Conservation (phyloP, 2,329 filamentous ascomycete genomes). For the Colletotrichum sublineola region DNA sequence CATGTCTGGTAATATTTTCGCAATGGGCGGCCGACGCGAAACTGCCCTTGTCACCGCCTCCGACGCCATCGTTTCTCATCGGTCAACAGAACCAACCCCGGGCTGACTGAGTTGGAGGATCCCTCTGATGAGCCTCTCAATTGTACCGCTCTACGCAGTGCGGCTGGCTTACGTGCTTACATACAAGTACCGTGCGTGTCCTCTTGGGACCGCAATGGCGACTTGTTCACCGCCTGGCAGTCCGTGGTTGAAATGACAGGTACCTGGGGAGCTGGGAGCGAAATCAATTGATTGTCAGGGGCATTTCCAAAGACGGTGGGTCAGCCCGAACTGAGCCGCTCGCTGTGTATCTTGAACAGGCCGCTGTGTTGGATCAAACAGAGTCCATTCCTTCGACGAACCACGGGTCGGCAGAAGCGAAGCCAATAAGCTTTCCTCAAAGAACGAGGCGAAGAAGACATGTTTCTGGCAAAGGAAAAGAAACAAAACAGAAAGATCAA, state of each 20-base stretch:
- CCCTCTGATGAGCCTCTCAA: background rate
- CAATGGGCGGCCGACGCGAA: constrained; percentile 29
- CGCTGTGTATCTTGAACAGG: constrained; percentile 1
- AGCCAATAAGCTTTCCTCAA: constrained; percentile 10
- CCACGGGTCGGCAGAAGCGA: constrained; percentile 6
- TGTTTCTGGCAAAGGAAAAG: background rate
- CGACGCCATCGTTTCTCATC: constrained; percentile 20
- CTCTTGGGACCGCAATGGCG: background rate
- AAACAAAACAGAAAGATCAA: background rate
- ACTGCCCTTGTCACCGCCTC: constrained; percentile 33
- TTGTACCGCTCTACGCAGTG: background rate
- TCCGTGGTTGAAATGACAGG: background rate
- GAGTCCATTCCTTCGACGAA: constrained; percentile 7
- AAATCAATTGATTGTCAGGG: constrained; percentile 5
- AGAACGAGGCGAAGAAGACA: background rate
- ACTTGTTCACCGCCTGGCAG: background rate
- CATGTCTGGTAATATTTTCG: constrained; percentile 26
- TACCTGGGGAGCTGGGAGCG: background rate
- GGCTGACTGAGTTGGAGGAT: background rate
- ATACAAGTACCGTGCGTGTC: background rate
- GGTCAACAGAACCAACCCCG: constrained; percentile 21
- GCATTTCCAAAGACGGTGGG: constrained; percentile 18
- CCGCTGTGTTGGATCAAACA: constrained; percentile 3
- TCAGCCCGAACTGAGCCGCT: constrained; percentile 15
- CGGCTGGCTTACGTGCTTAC: background rate